Evolutionary conservation across 768 basidiomycete genomes (phyloP), one percentile per base, ranked within the genome.

Genomic region (Baorangia bicolor): DNA sequence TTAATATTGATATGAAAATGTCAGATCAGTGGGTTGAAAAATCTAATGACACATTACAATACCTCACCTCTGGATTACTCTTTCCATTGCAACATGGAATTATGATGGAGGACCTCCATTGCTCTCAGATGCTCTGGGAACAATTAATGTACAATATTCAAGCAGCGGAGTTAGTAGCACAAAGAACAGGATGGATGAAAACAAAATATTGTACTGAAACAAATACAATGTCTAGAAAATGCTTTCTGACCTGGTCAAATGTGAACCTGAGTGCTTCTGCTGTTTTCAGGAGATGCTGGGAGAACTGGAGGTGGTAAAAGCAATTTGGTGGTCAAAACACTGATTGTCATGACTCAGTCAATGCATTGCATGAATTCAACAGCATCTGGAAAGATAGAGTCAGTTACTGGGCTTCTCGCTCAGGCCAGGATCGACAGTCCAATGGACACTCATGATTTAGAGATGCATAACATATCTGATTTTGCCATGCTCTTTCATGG

Each of bases 151-250:
- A n/a, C 4, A 51, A 50, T 21, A 20, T 23, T 12, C 21, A 40
- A 14, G 30, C 33, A 20, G 23, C 8, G 2, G 20, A 34, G 7
- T 14, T 33, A 23, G 31, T 0, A 34, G 30, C 8, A 8, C 31
- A 27, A 21, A 31, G 21, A 41, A 4, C 14, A 33, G 21, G 40
- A n/a, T n/a, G n/a, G n/a, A n/a, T n/a, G n/a, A n/a, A n/a, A n/a
- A n/a, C n/a, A n/a, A n/a, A n/a, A n/a, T n/a, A n/a, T n/a, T n/a
- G n/a, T n/a, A n/a, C n/a, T n/a, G n/a, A n/a, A n/a, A n/a, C n/a
- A n/a, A n/a, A n/a, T n/a, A 23, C 53, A 55, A 49, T 23, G 4
- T 14, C 1, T 55, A 40, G 47, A 55, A 49, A 21, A 28, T 55
- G 4, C 13, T 38, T 5, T 52, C 41, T 0, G 14, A 56, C 10